phyloP scores from a whole-genome alignment of 441 rosid genomes.

The Euphorbia celastroides region DNA sequence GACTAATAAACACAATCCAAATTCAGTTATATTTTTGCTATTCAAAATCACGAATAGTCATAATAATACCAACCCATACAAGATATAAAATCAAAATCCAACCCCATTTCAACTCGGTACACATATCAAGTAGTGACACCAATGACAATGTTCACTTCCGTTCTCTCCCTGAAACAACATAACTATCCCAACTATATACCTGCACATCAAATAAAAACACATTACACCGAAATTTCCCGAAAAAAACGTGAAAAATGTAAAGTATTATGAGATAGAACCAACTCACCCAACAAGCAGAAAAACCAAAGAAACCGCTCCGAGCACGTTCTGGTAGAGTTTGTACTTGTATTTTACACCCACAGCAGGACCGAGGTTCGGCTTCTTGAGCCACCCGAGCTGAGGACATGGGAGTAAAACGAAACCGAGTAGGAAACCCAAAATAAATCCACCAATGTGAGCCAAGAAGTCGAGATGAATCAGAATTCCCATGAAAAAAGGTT shows the following conservation, averaged over 20 bases:
- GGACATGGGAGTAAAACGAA: constrained; percentile 68
- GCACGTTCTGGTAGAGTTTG: constrained; percentile 56
- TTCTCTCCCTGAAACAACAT: constrained; percentile 68
- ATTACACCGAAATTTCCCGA: too few species aligned
- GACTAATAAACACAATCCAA: neutral
- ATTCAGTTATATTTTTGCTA: constrained; percentile 14
- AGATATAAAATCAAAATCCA: neutral
- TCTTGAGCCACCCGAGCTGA: constrained; percentile 57
- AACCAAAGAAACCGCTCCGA: constrained; percentile 36
- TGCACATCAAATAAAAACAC: constrained; percentile 21
- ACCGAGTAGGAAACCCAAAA: constrained; percentile 73
- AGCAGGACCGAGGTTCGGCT: constrained; percentile 35
- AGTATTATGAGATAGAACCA: neutral
- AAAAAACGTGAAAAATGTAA: too few species aligned
- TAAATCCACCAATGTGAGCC: constrained; percentile 90
- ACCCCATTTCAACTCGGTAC: constrained; percentile 64
- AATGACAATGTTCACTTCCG: constrained; percentile 57
- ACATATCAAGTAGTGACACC: constrained; percentile 75
- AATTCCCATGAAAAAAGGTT: constrained; percentile 72
- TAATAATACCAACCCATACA: neutral
- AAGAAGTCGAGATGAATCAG: constrained; percentile 91
- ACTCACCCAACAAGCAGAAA: constrained; percentile 59
- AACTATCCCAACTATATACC: constrained; percentile 46
- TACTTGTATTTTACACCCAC: constrained; percentile 49
- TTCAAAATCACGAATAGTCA: too few species aligned